Evolutionary conservation across 1,139 yeast species (phyloP).

Genomic region (Scheffersomyces titani): DNA sequence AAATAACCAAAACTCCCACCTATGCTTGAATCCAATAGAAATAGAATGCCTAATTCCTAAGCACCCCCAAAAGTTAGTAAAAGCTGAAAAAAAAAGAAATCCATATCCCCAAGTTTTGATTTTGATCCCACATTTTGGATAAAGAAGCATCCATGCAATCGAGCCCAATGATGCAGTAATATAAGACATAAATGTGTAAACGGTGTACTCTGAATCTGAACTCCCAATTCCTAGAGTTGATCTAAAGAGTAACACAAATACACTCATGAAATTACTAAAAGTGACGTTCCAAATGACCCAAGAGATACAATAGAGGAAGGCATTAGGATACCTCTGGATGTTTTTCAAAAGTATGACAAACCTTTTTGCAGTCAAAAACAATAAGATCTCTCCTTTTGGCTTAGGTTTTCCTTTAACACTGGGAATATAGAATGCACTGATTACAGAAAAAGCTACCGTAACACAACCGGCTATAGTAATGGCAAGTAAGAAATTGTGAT

Average conservation of each 20-base stretch:
- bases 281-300: conserved; percentile 51
- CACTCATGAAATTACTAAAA: conserved; percentile 36
- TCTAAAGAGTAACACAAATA: conserved; percentile 41
- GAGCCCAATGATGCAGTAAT: conserved; percentile 39
- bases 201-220: conserved; percentile 43
- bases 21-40: conserved; percentile 39
- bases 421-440: conserved; percentile 35
- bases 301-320: conserved; percentile 38
- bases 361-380: conserved; percentile 29
- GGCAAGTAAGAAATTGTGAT: conserved; percentile 38
- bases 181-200: conserved; percentile 41
- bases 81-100: conserved; percentile 30
- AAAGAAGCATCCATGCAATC: conserved; percentile 38
- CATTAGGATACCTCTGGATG: conserved; percentile 36
- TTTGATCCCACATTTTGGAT: conserved; percentile 23
- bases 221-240: conserved; percentile 42
- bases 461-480: conserved; percentile 44
- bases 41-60: conserved; percentile 30
- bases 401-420: conserved; percentile 27
- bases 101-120: conserved; percentile 39
- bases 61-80: conserved; percentile 46
- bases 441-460: conserved; percentile 29
- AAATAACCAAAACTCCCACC: conserved; percentile 49
- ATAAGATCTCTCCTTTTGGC: conserved; percentile 25
- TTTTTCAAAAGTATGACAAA: conserved; percentile 23